phyloP scores from a whole-genome alignment of 2,329 filamentous ascomycete genomes.

The Kalaharituber pfeilii region DNA sequence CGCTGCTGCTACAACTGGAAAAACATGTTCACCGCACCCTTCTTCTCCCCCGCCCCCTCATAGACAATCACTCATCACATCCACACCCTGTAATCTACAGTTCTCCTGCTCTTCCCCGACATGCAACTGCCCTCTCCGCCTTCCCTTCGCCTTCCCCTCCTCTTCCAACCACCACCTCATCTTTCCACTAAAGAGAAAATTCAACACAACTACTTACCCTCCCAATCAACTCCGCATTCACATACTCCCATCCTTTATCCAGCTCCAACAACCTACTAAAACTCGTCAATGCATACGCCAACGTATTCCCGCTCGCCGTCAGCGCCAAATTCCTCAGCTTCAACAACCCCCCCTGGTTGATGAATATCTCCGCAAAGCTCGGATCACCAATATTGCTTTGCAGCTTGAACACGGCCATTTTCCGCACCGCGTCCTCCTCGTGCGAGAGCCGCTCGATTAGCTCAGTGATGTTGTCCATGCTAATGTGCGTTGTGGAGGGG shows the following conservation, averaged over 20 bases:
- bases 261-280: slow-evolving; percentile 77
- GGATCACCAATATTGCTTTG: slow-evolving; percentile 91
- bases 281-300: slow-evolving; percentile 87
- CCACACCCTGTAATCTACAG: too few relatives aligned
- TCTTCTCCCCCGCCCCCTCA: not conserved
- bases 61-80: too few relatives aligned
- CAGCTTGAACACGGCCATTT: slow-evolving; percentile 98
- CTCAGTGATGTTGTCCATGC: slow-evolving; percentile 23
- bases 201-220: slow-evolving; percentile 33
- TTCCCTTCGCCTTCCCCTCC: not conserved
- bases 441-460: slow-evolving; percentile 24
- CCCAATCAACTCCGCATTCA: slow-evolving; percentile 37
- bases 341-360: slow-evolving; percentile 67
- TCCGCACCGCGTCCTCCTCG: slow-evolving; percentile 61
- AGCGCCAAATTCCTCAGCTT: slow-evolving; percentile 70
- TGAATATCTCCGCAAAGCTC: slow-evolving; percentile 91
- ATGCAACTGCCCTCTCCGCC: not conserved
- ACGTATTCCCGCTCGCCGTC: slow-evolving; percentile 73
- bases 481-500: not conserved
- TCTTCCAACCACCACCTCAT: not conserved
- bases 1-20: too few relatives aligned
- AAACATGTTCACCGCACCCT: not conserved
- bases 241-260: slow-evolving; percentile 85
- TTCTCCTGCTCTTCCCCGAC: too few relatives aligned
- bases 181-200: not conserved